A percentile compares a stretch with the other conserved stretches of the same genome.
phyloP scores from a whole-genome alignment of 2,329 filamentous ascomycete genomes.

The Penicillium sp. region DNA sequence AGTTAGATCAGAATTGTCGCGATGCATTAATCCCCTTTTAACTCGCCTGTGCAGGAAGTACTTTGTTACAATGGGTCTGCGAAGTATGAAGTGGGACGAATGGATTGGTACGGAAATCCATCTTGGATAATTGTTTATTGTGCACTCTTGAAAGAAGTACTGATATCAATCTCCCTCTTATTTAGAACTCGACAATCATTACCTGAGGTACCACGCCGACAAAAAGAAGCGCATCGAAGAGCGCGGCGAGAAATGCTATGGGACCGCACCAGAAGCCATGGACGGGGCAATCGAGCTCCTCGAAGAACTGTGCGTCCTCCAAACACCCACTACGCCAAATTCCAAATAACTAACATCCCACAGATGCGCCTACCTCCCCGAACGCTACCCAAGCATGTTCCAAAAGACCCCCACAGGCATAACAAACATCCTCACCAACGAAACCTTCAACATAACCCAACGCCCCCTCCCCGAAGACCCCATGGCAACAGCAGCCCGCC shows the following conservation, averaged over 20 bases:
- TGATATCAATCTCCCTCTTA: background rate
- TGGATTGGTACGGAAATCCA: conserved; percentile 61
- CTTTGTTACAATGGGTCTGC: conserved; percentile 74
- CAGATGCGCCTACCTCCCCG: conserved; percentile 64
- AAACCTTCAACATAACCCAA: conserved; percentile 68
- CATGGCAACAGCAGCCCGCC: conserved; percentile 71
- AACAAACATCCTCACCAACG: conserved; percentile 69
- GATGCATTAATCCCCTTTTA: background rate
- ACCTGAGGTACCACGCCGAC: conserved; percentile 68
- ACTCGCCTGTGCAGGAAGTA: conserved; percentile 54
- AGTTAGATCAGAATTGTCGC: conserved; percentile 24
- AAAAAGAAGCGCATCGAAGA: conserved; percentile 69
- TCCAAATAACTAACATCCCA: background rate
- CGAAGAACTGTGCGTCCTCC: conserved; percentile 61
- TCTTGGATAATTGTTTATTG: background rate
- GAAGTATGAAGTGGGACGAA: conserved; percentile 68
- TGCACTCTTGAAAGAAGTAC: background rate
- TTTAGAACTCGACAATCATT: conserved; percentile 76
- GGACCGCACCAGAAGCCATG: conserved; percentile 69
- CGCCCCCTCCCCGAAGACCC: conserved; percentile 72
- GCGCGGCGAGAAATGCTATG: conserved; percentile 67
- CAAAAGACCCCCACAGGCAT: conserved; percentile 64
- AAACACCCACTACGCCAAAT: background rate
- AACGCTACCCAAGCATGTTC: conserved; percentile 74
- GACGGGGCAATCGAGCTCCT: conserved; percentile 74